phyloP scores from a whole-genome alignment of 148 eudicot species.

The Persicaria maculosa region DNA sequence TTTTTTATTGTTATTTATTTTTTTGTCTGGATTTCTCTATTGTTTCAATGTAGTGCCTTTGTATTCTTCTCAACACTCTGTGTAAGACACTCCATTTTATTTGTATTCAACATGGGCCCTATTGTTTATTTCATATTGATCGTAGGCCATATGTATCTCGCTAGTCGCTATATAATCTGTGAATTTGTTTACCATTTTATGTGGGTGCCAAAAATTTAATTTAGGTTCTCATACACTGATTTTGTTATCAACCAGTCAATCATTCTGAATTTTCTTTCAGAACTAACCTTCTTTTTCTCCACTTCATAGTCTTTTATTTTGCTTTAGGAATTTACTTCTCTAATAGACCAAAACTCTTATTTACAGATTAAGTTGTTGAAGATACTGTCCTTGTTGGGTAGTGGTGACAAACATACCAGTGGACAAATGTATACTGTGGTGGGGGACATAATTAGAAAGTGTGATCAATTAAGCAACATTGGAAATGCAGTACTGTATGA shows the following conservation, averaged over 20 bases:
- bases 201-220: neutral
- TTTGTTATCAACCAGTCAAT: neutral
- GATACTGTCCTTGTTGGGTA: conserved; percentile 74
- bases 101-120: too few relatives aligned
- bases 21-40: neutral
- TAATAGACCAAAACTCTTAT: conserved; percentile 14
- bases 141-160: too few relatives aligned
- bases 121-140: too few relatives aligned
- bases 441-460: conserved; percentile 81
- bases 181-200: neutral
- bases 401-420: conserved; percentile 92
- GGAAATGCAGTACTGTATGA: conserved; percentile 98
- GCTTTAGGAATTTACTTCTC: neutral
- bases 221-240: neutral
- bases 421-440: conserved; percentile 96
- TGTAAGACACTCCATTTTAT: neutral
- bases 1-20: neutral
- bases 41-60: neutral
- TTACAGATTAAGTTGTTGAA: conserved; percentile 90
- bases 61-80: neutral
- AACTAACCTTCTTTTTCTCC: neutral
- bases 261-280: neutral
- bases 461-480: conserved; percentile 75
- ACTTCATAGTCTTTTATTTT: neutral
- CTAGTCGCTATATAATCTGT: neutral